These are phyloP conservation scores for Trematosphaeria pertusa DNA, from an alignment of 2,329 filamentous ascomycete species.

Conservation along the genomic window DNA sequence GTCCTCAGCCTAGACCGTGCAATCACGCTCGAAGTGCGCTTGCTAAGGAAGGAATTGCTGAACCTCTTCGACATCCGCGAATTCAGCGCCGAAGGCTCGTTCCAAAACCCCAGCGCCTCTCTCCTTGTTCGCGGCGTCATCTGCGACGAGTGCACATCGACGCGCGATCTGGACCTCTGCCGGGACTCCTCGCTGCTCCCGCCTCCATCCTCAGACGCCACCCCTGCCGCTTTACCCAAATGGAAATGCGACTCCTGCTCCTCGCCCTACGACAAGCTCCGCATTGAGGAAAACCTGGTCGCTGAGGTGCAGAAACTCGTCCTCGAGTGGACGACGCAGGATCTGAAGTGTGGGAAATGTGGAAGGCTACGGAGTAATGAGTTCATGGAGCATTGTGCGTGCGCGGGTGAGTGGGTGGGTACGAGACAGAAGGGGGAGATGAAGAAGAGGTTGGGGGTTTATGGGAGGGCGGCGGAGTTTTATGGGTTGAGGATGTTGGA, in stretches of 20 bases:
- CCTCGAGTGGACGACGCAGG: conserved; percentile 85
- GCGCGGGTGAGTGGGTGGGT: conserved; percentile 83
- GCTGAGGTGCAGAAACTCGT: conserved; percentile 76
- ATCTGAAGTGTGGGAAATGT: conserved; percentile 83
- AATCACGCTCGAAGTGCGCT: conserved; percentile 84
- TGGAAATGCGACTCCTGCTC: conserved; percentile 84
- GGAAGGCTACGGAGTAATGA: conserved; percentile 77
- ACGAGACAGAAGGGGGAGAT: conserved; percentile 73
- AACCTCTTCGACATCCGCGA: conserved; percentile 92
- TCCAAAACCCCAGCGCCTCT: conserved; percentile 81
- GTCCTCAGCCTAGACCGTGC: conserved; percentile 90
- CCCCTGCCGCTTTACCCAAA: conserved; percentile 61
- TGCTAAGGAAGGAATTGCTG: conserved; percentile 88
- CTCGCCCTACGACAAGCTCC: conserved; percentile 76
- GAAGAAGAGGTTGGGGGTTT: conserved; percentile 69
- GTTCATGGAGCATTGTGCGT: conserved; percentile 96
- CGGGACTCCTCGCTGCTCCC: conserved; percentile 83
- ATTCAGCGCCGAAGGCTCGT: conserved; percentile 87
- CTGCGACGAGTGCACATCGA: conserved; percentile 89
- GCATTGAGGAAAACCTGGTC: conserved; percentile 84
- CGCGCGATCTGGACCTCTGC: conserved; percentile 89
- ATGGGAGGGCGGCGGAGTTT: conserved; percentile 75
- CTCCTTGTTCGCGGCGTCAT: conserved; percentile 78
- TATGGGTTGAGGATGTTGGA: conserved; percentile 84
- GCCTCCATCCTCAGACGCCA: conserved; percentile 52